A percentile compares a stretch with the other conserved stretches of the same genome.
phyloP scores from a whole-genome alignment of 768 basidiomycete species.

The Lyophyllum shimeji region DNA sequence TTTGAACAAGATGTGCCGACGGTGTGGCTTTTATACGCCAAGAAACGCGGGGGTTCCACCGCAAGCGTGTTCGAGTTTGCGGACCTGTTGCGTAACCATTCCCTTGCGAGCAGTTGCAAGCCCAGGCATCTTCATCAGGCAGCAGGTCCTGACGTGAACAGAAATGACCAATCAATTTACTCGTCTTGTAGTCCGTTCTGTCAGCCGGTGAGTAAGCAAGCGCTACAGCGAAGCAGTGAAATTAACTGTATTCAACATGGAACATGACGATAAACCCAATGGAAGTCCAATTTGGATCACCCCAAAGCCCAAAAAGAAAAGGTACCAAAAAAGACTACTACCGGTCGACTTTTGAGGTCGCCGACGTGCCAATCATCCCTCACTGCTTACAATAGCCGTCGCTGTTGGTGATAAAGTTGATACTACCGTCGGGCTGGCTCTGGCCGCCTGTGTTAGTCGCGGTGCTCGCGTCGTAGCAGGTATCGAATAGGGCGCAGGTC shows the following conservation, averaged over 20 bases:
- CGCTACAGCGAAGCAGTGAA: no score
- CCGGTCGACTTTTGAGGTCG: background rate
- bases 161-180: no score
- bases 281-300: background rate
- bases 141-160: background rate
- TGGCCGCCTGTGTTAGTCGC: constrained; percentile 44
- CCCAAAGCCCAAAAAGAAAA: background rate
- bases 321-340: background rate
- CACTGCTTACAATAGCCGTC: constrained; percentile 40
- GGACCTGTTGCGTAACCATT: background rate
- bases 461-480: constrained; percentile 34
- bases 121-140: no score
- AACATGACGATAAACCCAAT: background rate
- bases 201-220: no score
- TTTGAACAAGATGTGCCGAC: background rate
- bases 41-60: background rate
- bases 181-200: no score
- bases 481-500: constrained; percentile 41
- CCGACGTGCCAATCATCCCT: background rate
- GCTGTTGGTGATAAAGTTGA: constrained; percentile 40
- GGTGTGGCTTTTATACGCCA: background rate
- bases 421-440: constrained; percentile 38
- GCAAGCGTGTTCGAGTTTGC: no score
- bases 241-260: background rate
- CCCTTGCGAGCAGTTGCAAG: background rate